Base-by-base conservation (phyloP, 495 filamentous ascomycete genomes). In the Aspergillus mulundensis region DNA sequence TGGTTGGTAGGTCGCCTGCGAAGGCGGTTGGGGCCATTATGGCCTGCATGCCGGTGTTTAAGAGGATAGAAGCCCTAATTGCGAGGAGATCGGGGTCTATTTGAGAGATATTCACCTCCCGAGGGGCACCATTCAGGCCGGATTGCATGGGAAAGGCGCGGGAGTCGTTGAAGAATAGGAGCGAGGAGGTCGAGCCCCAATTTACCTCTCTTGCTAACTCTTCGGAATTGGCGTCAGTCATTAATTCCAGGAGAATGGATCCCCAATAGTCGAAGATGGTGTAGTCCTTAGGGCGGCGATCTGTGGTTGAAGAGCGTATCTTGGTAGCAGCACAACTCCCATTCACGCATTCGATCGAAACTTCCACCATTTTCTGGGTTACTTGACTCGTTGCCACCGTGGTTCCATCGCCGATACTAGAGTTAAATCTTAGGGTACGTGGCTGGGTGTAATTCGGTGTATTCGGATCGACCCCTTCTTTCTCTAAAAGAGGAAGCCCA, bases 11-110 rank as follows among this genome's bases (percentile, higher is more conserved):
- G 15, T 19, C 23, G 38, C 59, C 59, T 3, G 53, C 43, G 25
- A 61, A 61, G 3, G 41, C 53, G 0, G 54, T 53, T 3, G 59
- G 59, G 32, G 53, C 54, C 59, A 57, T 61, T 32, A 61, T 54
- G 15, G 50, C 53, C 49, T 61, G 59, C 1, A 61, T 7, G 18
- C 41, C 59, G 10, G 59, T 61, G 44, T 57, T 61, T 20, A 61
- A 23, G 14, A 61, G 44, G 20, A 61, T 45, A 12, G 59, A 57
- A 15, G 50, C 59, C 43, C 59, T 41, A 4, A 23, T 41, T 3
- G 53, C 16, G 21, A 61, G 41, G 7, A 57, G 28, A 3, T 32
- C 44, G 21, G 24, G 24, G 40, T 48, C 39, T 19, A 57, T 40
- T 6, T 2, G 19, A 16, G 43, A 57, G n/a, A 56, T 39, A 15